These are phyloP conservation scores for Daphne laureola DNA, from an alignment of 441 rosid species.

Conservation along the genomic window DNA sequence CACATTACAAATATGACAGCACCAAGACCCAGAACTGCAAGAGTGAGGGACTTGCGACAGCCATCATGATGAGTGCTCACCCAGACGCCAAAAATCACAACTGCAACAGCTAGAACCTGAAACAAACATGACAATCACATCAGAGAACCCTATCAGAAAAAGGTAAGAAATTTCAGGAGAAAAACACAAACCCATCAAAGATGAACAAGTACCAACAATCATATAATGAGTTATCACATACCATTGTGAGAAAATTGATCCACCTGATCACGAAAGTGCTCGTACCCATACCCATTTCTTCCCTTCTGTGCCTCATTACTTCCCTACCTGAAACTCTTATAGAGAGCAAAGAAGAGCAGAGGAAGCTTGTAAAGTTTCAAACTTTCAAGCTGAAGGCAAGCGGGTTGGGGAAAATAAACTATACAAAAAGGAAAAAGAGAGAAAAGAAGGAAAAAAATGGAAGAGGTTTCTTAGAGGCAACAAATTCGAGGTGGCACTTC, in stretches of 20 bases:
- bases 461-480: constrained; percentile 13
- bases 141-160: background rate
- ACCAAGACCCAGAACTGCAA: constrained; percentile 81
- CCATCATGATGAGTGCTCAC: constrained; percentile 87
- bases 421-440: background rate
- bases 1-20: constrained; percentile 66
- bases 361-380: background rate
- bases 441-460: background rate
- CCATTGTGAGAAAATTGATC: constrained; percentile 90
- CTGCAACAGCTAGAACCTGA: constrained; percentile 72
- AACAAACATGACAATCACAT: constrained; percentile 18
- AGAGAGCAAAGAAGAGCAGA: background rate
- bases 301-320: constrained; percentile 1
- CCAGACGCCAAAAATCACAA: constrained; percentile 81
- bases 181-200: constrained; percentile 1
- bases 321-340: background rate
- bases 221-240: constrained; percentile 19
- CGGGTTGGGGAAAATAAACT: background rate
- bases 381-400: background rate
- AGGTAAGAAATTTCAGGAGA: background rate
- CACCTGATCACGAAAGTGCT: constrained; percentile 90
- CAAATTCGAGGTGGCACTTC: constrained; percentile 19
- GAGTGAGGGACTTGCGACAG: constrained; percentile 75
- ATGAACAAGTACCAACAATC: background rate
- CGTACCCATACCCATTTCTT: constrained; percentile 66